Evolutionary conservation across 164 flowering plant species (phyloP).

Genomic region (Amborella trichopoda): DNA sequence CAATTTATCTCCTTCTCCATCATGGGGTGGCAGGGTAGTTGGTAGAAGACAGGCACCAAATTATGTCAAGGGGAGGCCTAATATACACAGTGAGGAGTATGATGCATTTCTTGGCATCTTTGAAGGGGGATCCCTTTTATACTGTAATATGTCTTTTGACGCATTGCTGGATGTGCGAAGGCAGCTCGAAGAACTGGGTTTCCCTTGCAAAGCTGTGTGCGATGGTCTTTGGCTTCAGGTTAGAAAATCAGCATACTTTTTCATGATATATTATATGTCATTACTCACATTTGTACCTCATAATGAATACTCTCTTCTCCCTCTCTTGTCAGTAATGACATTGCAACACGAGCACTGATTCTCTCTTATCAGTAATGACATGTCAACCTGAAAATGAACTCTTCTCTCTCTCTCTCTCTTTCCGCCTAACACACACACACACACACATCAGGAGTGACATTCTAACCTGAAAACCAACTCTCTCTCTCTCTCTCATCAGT

Average conservation of each 20-base stretch:
- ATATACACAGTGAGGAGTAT: constrained; percentile 50
- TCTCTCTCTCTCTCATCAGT: too few relatives aligned
- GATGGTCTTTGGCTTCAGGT: constrained; percentile 99
- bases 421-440: too few relatives aligned
- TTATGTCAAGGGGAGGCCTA: constrained; percentile 33
- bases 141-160: constrained; percentile 93
- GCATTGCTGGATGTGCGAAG: constrained; percentile 81
- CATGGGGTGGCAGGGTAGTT: constrained; percentile 91
- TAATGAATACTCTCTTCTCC: too few relatives aligned
- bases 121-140: constrained; percentile 93
- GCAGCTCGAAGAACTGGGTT: constrained; percentile 93
- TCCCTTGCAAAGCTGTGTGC: constrained; percentile 94
- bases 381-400: too few relatives aligned
- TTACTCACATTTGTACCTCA: too few relatives aligned
- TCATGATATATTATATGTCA: too few relatives aligned
- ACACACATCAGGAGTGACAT: too few relatives aligned
- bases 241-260: constrained; percentile 2
- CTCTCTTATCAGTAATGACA: too few relatives aligned
- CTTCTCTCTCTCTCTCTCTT: too few relatives aligned
- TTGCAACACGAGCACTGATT: too few relatives aligned
- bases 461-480: too few relatives aligned
- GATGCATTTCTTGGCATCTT: constrained; percentile 74
- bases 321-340: too few relatives aligned
- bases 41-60: constrained; percentile 58
- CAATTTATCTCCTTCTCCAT: constrained; percentile 38